Percentiles rank a stretch among this genome's conserved stretches.
Conservation (phyloP, 305 asterid genomes). For the Withania somnifera region DNA sequence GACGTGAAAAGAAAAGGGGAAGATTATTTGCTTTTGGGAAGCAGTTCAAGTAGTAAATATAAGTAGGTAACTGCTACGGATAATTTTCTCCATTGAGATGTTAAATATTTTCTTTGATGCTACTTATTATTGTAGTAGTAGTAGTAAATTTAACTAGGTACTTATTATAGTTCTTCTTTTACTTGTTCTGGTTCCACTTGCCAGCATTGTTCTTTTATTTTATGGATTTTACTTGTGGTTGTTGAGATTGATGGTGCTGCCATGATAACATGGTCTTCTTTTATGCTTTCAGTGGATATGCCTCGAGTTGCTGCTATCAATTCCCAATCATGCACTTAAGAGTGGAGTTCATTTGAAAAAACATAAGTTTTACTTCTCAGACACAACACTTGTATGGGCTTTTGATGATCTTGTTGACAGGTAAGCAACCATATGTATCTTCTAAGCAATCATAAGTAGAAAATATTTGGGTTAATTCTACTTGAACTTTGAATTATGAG, state of each 20-base stretch:
- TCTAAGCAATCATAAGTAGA: background rate
- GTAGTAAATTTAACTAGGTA: background rate
- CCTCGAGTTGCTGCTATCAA: conserved; percentile 55
- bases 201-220: background rate
- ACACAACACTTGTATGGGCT: conserved; percentile 26
- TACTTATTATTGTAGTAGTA: too few relatives aligned
- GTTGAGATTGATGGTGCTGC: background rate
- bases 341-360: conserved; percentile 32
- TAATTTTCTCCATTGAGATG: too few relatives aligned
- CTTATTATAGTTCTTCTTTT: background rate
- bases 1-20: background rate
- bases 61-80: background rate
- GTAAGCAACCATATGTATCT: conserved; percentile 21
- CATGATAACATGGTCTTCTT: conserved; percentile 8
- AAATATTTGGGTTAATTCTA: background rate
- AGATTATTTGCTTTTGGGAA: background rate
- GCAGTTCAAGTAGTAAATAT: background rate
- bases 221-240: background rate
- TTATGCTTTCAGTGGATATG: conserved; percentile 68
- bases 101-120: too few relatives aligned
- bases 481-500: background rate
- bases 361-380: conserved; percentile 34
- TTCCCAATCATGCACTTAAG: conserved; percentile 40
- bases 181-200: background rate
- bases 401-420: conserved; percentile 71